Evolutionary conservation across 106 monocot genomes (phyloP), one percentile per base, ranked within the genome.

Genomic region (Hemerocallis citrina): DNA sequence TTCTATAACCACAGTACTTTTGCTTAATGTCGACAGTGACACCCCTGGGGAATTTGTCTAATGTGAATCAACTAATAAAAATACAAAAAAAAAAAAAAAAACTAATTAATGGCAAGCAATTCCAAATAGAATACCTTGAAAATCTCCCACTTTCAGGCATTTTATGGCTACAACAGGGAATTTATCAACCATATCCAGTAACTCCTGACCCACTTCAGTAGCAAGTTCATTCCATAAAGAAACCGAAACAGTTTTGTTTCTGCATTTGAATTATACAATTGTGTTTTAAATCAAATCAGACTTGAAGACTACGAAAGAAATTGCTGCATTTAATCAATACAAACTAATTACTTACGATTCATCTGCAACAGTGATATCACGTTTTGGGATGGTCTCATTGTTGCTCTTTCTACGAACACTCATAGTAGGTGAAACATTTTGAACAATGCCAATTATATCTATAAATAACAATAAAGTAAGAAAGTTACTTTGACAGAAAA

Each of bases 181-280:
- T 34, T 50, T 70, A 1, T 88, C 84, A 62, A 75, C 79, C 66
- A 80, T 79, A 24, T 98, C 96, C 57, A 91, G 72, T 58, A 98
- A 75, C 45, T 91, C 79, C 46, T 98, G 79, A 14, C 98, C 98
- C 30, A 74, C 50, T n/a, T 64, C 63, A 29, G 92, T 88, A 7
- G 98, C 98, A 66, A 79, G 84, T 75, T 86, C 94, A 69, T 89
- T 89, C 89, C 89, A 89, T 6, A 89, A 44, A 58, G 86, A 89
- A 10, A 95, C 81, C 35, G 45, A 36, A 22, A 95, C 83, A 48
- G 83, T 95, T 72, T 83, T 83, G 57, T 74, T 83, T 60, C 89
- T 94, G 77, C 21, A 73, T 52, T 34, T 13, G n/a, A n/a, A n/a
- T n/a, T n/a, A 66, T 21, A 24, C 9, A 4, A 69, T 10, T 10